Conservation (phyloP, 495 filamentous ascomycete genomes). For the Penicillium bovifimosum region DNA sequence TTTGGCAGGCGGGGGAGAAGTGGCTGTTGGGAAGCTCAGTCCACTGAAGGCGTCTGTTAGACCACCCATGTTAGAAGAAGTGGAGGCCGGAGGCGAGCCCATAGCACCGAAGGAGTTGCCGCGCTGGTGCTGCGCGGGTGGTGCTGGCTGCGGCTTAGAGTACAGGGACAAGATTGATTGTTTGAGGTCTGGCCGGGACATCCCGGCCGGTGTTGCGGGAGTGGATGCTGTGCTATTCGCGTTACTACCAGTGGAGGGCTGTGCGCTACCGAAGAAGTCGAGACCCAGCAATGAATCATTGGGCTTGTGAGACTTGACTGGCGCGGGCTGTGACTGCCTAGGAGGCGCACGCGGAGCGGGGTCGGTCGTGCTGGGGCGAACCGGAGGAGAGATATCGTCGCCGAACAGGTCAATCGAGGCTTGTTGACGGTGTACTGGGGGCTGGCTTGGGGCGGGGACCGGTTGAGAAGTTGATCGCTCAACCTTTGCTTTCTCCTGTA, state of each 20-base stretch:
- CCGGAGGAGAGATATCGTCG: slow-evolving; percentile 53
- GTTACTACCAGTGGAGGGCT: slow-evolving; percentile 57
- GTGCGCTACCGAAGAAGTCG: slow-evolving; percentile 79
- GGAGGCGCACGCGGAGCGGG: slow-evolving; percentile 46
- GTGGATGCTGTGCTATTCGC: slow-evolving; percentile 68
- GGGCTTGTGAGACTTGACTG: slow-evolving; percentile 60
- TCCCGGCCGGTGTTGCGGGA: slow-evolving; percentile 46
- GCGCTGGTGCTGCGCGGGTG: slow-evolving; percentile 52
- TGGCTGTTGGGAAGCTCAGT: slow-evolving; percentile 62
- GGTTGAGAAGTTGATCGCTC: slow-evolving; percentile 56
- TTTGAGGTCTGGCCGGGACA: slow-evolving; percentile 89
- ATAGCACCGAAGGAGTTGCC: slow-evolving; percentile 63
- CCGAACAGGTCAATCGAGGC: slow-evolving; percentile 59
- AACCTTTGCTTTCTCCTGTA: slow-evolving; percentile 66
- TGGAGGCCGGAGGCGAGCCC: slow-evolving; percentile 50
- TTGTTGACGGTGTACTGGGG: slow-evolving; percentile 37
- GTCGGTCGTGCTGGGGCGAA: slow-evolving; percentile 62
- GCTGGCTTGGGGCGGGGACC: slow-evolving; percentile 38
- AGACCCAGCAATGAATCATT: slow-evolving; percentile 85
- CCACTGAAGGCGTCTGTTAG: slow-evolving; percentile 85
- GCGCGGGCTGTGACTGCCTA: slow-evolving; percentile 51
- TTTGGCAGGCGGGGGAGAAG: slow-evolving; percentile 48
- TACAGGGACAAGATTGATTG: slow-evolving; percentile 96
- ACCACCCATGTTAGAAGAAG: slow-evolving; percentile 57
- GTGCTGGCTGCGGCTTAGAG: slow-evolving; percentile 65